phyloP scores from a whole-genome alignment of 1,284 basidiomycete species.

The Rhodotorula sp. region DNA sequence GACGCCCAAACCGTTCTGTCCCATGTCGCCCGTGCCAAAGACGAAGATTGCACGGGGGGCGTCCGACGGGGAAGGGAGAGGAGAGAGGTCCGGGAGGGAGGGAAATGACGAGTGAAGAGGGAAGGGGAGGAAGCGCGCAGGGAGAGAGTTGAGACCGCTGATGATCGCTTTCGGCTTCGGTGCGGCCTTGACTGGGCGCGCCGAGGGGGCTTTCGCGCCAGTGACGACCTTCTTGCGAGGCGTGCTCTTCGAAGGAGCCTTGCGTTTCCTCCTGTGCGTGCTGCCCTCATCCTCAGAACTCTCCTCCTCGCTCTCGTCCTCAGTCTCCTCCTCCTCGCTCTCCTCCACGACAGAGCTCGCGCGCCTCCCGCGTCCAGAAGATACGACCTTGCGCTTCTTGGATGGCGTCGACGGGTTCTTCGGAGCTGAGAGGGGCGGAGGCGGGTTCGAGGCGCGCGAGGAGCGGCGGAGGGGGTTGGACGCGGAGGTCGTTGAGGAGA shows the following conservation, averaged over 20 bases:
- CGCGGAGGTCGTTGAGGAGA: not conserved
- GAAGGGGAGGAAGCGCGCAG: slow-evolving; percentile 19
- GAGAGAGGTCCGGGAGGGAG: not conserved
- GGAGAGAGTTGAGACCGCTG: slow-evolving; percentile 32
- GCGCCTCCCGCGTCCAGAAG: slow-evolving; percentile 3
- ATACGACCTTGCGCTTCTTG: slow-evolving; percentile 1
- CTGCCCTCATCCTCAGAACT: not conserved
- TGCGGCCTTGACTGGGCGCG: not conserved
- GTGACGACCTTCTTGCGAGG: not conserved
- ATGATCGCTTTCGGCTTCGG: slow-evolving; percentile 15
- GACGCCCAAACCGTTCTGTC: slow-evolving; percentile 78
- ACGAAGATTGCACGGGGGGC: slow-evolving; percentile 63
- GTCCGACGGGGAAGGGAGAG: slow-evolving; percentile 3
- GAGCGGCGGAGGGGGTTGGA: slow-evolving; percentile 38
- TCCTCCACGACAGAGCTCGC: not conserved
- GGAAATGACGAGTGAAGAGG: slow-evolving; percentile 1
- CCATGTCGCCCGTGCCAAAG: slow-evolving; percentile 81
- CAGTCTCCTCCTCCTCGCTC: slow-evolving; percentile 1
- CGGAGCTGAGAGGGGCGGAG: slow-evolving; percentile 19
- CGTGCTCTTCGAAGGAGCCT: not conserved
- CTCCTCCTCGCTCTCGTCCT: slow-evolving; percentile 5
- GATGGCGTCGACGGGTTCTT: slow-evolving; percentile 36
- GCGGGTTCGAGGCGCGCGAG: slow-evolving; percentile 46
- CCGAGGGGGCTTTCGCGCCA: not conserved
- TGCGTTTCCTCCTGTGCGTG: not conserved